Percentiles rank a stretch among this genome's conserved stretches.
Evolutionary conservation across 208 protist genomes (phyloP).

Genomic region (Strigomonas culicis): DNA sequence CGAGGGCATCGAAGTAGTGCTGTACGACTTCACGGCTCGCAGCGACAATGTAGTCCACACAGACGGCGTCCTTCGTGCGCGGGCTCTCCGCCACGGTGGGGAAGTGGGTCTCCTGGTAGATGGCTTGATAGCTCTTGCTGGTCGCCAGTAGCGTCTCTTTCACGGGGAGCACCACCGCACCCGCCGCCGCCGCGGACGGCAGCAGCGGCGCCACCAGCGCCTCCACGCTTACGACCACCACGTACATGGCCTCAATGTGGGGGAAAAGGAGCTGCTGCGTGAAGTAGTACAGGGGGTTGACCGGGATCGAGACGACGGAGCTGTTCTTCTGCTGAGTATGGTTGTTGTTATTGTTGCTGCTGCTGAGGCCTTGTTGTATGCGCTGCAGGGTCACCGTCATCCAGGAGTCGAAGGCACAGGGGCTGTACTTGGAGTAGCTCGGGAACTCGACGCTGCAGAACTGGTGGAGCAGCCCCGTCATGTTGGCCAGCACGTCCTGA

Average conservation of each 20-base stretch:
- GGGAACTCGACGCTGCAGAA: constrained; percentile 72
- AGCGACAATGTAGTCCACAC: constrained; percentile 29
- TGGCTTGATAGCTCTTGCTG: constrained; percentile 13
- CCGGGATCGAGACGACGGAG: constrained; percentile 18
- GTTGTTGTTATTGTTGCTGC: neutral
- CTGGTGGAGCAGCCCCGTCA: constrained; percentile 42
- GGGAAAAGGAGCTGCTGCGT: constrained; percentile 48
- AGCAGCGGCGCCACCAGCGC: constrained; percentile 25
- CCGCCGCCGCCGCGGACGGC: neutral
- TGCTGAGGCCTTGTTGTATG: constrained; percentile 21
- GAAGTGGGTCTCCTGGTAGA: too few species aligned
- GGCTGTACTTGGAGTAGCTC: constrained; percentile 49
- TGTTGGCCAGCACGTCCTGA: constrained; percentile 30
- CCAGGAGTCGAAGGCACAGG: constrained; percentile 61
- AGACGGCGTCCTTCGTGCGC: constrained; percentile 17
- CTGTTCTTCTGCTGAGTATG: neutral
- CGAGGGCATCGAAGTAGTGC: constrained; percentile 28
- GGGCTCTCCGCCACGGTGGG: too few species aligned
- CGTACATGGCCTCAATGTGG: constrained; percentile 49
- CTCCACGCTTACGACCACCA: constrained; percentile 19
- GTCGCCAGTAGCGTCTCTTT: neutral
- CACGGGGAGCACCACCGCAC: too few species aligned
- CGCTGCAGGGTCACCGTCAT: constrained; percentile 42
- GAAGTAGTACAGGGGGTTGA: constrained; percentile 48
- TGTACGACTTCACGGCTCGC: constrained; percentile 45